Base-by-base conservation (phyloP, 2,329 filamentous ascomycete genomes). In the Neonectria sp. region DNA sequence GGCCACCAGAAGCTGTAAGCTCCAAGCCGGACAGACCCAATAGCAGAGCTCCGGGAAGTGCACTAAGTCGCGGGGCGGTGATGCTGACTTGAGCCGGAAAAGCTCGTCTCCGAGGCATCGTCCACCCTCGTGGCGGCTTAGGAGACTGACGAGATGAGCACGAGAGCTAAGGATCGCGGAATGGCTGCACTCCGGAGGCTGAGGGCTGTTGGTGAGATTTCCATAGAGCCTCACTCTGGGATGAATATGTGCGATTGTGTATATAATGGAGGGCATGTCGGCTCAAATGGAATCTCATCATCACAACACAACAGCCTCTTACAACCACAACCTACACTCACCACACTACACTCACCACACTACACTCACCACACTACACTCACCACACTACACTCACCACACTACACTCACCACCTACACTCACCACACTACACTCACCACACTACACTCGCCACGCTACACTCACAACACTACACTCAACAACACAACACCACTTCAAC, bases 251-350 rank as follows among this genome's bases (percentile, higher is more conserved):
- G 25, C n/a, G 37, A n/a, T 56, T 35, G n/a, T 67, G 4, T 76
- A 76, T 75, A 76, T 76, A 76, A 75, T 24, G 45, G 35, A 67
- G 49, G 61, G 25, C 21, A 55, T 51, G n/a, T 56, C 60, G 57
- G 43, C 60, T 67, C 57, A 55, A 55, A 55, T 43, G 29, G 5
- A 8, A 8, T 60, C 64, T 63, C 59, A 46, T 70, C 62, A 72
- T 72, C 58, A 60, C 58, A 43, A 60, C 25, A 65, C 56, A 63
- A 55, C 37, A 65, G 7, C 62, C n/a, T 52, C 55, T 52, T 27
- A 60, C 56, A 57, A 63, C 13, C 21, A 21, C 58, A 65, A 31
- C 15, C 35, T 21, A 51, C 55, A 66, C 35, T 57, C 63, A 31
- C 56, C 57, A 53, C 27, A 31, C 4, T 46, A 27, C 37, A 55